A percentile compares a stretch with the other conserved stretches of the same genome.
Evolutionary conservation across 1,284 basidiomycete species (phyloP).

Genomic region (Thecaphora frezii): DNA sequence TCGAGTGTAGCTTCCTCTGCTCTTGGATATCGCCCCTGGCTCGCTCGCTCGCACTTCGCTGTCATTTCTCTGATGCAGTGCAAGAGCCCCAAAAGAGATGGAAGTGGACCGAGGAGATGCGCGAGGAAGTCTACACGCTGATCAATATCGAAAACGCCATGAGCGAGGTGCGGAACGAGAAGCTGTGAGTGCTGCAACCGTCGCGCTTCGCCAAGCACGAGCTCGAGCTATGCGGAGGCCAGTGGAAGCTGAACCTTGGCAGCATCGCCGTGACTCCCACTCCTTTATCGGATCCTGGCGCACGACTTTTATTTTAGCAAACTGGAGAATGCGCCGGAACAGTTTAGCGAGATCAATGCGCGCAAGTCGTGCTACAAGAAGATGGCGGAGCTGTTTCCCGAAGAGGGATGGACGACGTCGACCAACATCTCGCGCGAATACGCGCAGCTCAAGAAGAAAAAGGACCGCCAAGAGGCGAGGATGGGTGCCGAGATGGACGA

Average conservation of each 20-base stretch:
- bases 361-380: conserved; percentile 54
- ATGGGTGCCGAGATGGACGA: conserved; percentile 33
- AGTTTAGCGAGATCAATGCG: conserved; percentile 52
- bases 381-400: conserved; percentile 47
- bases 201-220: too few relatives aligned
- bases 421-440: conserved; percentile 51
- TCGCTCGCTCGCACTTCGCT: not conserved
- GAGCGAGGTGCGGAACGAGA: conserved; percentile 54
- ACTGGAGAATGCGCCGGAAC: conserved; percentile 47
- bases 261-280: not conserved
- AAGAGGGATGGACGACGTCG: conserved; percentile 52
- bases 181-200: conserved; percentile 25
- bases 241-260: too few relatives aligned
- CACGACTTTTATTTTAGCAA: conserved; percentile 8
- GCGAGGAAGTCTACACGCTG: conserved; percentile 49
- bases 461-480: conserved; percentile 37
- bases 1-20: conserved; percentile 1
- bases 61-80: not conserved
- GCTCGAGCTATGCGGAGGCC: too few relatives aligned
- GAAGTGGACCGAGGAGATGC: conserved; percentile 53
- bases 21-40: not conserved
- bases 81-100: conserved; percentile 46
- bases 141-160: conserved; percentile 55
- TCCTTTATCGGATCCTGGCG: not conserved
- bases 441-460: conserved; percentile 45